Percentiles rank a stretch among this genome's conserved stretches.
phyloP scores from a whole-genome alignment of 352 stramenopile species.

The Albugo candida region DNA sequence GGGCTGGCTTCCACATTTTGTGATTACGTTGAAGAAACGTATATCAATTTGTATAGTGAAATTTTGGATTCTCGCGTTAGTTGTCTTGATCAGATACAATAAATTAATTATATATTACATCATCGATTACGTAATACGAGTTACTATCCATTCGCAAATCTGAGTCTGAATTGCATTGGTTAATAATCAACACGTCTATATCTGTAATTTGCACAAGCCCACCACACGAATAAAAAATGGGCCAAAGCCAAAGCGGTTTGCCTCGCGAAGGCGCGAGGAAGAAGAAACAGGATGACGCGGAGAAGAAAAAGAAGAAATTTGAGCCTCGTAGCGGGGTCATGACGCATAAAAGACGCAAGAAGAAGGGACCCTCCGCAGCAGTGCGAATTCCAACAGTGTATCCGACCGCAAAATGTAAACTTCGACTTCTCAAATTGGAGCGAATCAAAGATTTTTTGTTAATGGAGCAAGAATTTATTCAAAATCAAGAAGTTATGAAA shows the following conservation, averaged over 20 bases:
- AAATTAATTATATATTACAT: too few species aligned
- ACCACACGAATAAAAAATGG: constrained; percentile 18
- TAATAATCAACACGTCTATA: too few species aligned
- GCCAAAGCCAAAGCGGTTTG: constrained; percentile 71
- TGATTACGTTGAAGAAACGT: too few species aligned
- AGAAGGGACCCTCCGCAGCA: constrained; percentile 79
- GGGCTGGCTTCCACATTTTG: too few species aligned
- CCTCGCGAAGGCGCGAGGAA: constrained; percentile 64
- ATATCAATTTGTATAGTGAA: too few species aligned
- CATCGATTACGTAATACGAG: too few species aligned
- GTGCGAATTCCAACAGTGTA: constrained; percentile 84
- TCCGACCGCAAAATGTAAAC: constrained; percentile 98
- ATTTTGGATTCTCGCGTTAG: too few species aligned
- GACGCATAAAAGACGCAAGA: constrained; percentile 81
- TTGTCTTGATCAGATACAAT: too few species aligned
- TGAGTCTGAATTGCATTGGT: too few species aligned
- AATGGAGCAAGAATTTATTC: constrained; percentile 99
- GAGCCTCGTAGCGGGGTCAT: constrained; percentile 57
- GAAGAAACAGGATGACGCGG: constrained; percentile 83
- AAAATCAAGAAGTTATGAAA: constrained; percentile 99
- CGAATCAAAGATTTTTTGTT: constrained; percentile 99
- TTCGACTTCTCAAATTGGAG: constrained; percentile 98
- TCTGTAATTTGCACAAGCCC: too few species aligned
- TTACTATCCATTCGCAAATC: too few species aligned
- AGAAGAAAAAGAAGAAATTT: constrained; percentile 88